These are phyloP conservation scores for Myxozyma neotropica DNA, from an alignment of 805 yeast species.

Conservation along the genomic window DNA sequence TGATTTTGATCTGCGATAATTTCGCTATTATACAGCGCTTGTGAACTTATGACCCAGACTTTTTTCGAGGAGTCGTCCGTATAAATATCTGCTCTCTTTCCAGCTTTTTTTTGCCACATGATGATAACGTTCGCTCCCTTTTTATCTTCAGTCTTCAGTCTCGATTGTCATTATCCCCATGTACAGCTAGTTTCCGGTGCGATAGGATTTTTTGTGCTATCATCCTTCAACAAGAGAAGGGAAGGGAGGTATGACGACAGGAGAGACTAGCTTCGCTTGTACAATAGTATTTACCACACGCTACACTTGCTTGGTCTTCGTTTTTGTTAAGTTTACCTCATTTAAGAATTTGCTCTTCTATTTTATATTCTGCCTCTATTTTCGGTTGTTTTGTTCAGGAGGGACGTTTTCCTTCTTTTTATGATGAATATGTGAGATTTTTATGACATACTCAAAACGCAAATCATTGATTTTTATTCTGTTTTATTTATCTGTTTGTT, in stretches of 20 bases:
- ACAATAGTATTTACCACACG: background rate
- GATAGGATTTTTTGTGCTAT: too few relatives aligned
- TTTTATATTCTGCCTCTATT: background rate
- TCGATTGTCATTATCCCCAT: background rate
- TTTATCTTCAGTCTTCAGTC: too few relatives aligned
- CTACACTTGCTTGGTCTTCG: background rate
- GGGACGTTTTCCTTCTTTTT: background rate
- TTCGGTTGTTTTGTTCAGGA: background rate
- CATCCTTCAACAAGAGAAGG: too few relatives aligned
- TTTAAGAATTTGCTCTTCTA: too few relatives aligned
- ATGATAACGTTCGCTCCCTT: too few relatives aligned
- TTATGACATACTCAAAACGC: background rate
- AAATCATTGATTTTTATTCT: background rate
- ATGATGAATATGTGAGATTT: background rate
- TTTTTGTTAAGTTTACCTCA: background rate
- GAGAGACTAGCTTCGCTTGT: too few relatives aligned
- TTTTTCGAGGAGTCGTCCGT: too few relatives aligned
- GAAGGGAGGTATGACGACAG: too few relatives aligned
- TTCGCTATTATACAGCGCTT: too few relatives aligned
- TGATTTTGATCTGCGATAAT: too few relatives aligned
- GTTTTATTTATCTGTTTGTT: slow-evolving; percentile 2
- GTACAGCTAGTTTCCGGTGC: too few relatives aligned
- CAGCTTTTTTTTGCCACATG: background rate
- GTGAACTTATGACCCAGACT: background rate
- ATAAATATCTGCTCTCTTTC: background rate